Conservation (phyloP, 805 yeast species). For the Wickerhamomyces hampshirensis region DNA sequence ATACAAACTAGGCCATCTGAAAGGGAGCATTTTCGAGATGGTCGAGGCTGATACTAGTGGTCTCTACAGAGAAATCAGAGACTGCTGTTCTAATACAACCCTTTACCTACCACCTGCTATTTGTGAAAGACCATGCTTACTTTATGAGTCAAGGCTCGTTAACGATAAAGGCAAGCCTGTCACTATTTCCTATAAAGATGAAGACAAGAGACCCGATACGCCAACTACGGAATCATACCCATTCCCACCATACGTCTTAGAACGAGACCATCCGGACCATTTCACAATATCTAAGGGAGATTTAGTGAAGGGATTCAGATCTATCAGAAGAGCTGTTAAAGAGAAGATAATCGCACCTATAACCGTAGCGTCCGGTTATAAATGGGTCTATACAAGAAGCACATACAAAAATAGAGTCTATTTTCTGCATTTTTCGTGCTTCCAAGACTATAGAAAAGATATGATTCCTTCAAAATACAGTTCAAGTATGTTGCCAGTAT, state of each 20-base stretch:
- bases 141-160: constrained; percentile 18
- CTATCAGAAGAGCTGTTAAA: constrained; percentile 19
- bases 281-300: constrained; percentile 18
- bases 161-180: constrained; percentile 20
- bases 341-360: constrained; percentile 17
- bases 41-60: constrained; percentile 9
- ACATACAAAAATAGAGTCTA: constrained; percentile 19
- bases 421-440: constrained; percentile 20
- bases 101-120: constrained; percentile 17
- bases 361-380: constrained; percentile 20
- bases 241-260: constrained; percentile 15
- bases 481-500: constrained; percentile 5
- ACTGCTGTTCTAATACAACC: constrained; percentile 17
- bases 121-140: constrained; percentile 19
- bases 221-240: constrained; percentile 22
- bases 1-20: constrained; percentile 20
- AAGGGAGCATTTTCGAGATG: constrained; percentile 17
- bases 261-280: constrained; percentile 16
- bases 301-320: constrained; percentile 14
- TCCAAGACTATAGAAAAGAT: constrained; percentile 20
- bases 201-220: constrained; percentile 10
- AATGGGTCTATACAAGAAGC: constrained; percentile 22
- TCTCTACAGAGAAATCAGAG: constrained; percentile 18
- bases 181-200: constrained; percentile 17
- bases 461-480: constrained; percentile 18